Percentiles rank a stretch among this genome's conserved stretches.
Conservation (phyloP, 2,329 filamentous ascomycete genomes). For the Aspergillus tubingensis region DNA sequence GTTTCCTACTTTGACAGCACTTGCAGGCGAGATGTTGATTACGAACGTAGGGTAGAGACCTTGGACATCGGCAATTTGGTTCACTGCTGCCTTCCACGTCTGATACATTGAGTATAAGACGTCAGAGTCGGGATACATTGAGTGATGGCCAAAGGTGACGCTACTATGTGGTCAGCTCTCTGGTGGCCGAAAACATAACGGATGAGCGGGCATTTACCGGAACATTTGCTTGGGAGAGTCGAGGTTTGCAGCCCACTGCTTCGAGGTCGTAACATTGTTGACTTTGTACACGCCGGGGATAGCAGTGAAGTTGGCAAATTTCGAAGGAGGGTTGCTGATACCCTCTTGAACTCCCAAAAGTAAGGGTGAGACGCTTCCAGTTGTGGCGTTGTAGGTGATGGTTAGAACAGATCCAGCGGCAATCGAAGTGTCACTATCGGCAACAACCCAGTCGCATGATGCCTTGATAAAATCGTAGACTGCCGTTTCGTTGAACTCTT, state of each 20-base stretch:
- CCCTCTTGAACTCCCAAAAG: slow-evolving; percentile 41
- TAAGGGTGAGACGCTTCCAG: slow-evolving; percentile 22
- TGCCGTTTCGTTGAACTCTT: slow-evolving; percentile 31
- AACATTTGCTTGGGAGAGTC: slow-evolving; percentile 41
- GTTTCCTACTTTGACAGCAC: slow-evolving; percentile 31
- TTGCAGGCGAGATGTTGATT: slow-evolving; percentile 32
- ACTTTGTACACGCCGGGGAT: slow-evolving; percentile 26
- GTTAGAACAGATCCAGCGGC: slow-evolving; percentile 38
- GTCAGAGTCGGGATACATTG: slow-evolving; percentile 39
- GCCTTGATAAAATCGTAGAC: slow-evolving; percentile 32
- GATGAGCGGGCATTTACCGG: slow-evolving; percentile 24
- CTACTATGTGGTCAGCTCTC: slow-evolving; percentile 14
- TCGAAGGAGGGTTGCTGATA: slow-evolving; percentile 33
- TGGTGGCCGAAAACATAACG: too few species aligned
- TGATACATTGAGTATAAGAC: slow-evolving; percentile 36
- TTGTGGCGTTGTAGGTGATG: slow-evolving; percentile 30
- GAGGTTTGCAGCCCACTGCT: slow-evolving; percentile 29
- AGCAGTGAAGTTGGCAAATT: slow-evolving; percentile 36
- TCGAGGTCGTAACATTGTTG: slow-evolving; percentile 32
- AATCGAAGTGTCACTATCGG: slow-evolving; percentile 25
- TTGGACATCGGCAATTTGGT: slow-evolving; percentile 37
- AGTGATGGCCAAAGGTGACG: slow-evolving; percentile 40
- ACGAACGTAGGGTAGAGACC: slow-evolving; percentile 44
- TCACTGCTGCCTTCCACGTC: slow-evolving; percentile 38
- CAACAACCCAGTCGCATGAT: slow-evolving; percentile 25